Evolutionary conservation across 371 early-diverging fungal species (phyloP).

Genomic region (Paraphysoderma sedebokerense): DNA sequence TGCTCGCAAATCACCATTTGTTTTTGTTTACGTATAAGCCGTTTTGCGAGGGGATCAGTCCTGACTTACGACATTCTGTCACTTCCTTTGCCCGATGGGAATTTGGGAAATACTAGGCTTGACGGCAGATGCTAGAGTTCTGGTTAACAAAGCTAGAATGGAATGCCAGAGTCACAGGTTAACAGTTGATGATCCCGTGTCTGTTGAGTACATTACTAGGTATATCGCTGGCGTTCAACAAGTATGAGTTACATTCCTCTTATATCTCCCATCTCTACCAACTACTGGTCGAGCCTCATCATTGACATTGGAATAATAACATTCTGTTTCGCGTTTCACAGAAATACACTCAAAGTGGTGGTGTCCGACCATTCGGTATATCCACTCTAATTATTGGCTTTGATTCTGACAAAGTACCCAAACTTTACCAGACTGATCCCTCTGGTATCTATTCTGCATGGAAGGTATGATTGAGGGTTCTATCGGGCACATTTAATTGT

Average conservation of each 20-base stretch:
- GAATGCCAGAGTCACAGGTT: slow-evolving; percentile 95
- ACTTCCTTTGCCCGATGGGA: background rate
- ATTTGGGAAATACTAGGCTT: slow-evolving; percentile 65
- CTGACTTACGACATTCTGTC: background rate
- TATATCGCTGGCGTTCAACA: slow-evolving; percentile 95
- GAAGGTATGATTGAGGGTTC: slow-evolving; percentile 43
- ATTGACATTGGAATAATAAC: no score
- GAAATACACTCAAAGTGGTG: slow-evolving; percentile 98
- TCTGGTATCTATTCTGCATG: slow-evolving; percentile 98
- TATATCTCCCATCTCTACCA: background rate
- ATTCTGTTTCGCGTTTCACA: no score
- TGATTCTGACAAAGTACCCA: slow-evolving; percentile 60
- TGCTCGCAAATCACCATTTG: no score
- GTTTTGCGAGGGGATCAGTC: no score
- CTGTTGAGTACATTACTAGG: slow-evolving; percentile 94
- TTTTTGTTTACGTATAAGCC: no score
- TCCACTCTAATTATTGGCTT: slow-evolving; percentile 94
- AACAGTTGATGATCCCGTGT: slow-evolving; percentile 93
- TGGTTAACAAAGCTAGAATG: slow-evolving; percentile 91
- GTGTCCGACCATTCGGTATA: slow-evolving; percentile 98
- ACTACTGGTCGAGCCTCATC: background rate
- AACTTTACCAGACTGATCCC: slow-evolving; percentile 97
- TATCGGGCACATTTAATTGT: slow-evolving; percentile 7
- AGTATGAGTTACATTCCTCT: slow-evolving; percentile 20
- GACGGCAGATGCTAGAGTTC: slow-evolving; percentile 90